Base-by-base conservation (phyloP, 169 alveolate species). In the Ichthyophthirius multifiliis region DNA sequence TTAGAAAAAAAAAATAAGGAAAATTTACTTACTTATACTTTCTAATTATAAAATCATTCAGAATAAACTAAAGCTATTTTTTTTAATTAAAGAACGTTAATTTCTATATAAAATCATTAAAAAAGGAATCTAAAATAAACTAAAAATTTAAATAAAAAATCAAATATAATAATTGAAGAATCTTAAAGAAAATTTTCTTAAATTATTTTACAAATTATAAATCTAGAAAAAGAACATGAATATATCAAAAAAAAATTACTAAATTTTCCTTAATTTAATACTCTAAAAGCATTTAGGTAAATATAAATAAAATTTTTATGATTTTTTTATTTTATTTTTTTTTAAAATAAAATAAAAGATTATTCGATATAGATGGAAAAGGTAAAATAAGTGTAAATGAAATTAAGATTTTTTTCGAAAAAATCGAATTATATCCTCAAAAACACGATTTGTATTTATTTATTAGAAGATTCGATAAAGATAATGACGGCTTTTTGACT, bases 281-380 rank as follows among this genome's bases (percentile, higher is more conserved):
- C 41, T 3, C 13, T 67, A 1, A 62, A 67, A 18, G 48, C 77
- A 0, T 67, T 39, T 37, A 34, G n/a, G n/a, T n/a, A n/a, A n/a
- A n/a, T n/a, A n/a, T n/a, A n/a, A n/a, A n/a, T n/a, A n/a, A n/a
- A n/a, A n/a, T n/a, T n/a, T n/a, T n/a, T n/a, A n/a, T n/a, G n/a
- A n/a, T n/a, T n/a, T n/a, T n/a, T n/a, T n/a, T n/a, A n/a, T n/a
- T n/a, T n/a, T n/a, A n/a, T n/a, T n/a, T n/a, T n/a, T n/a, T n/a
- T n/a, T n/a, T n/a, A n/a, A n/a, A n/a, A n/a, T n/a, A n/a, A n/a
- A n/a, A n/a, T n/a, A n/a, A n/a, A n/a, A n/a, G 77, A 37, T 4
- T 67, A 7, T 67, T 67, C 30, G 77, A 67, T 39, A 62, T 67
- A 37, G 77, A 67, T 67, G 77, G 77, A 15, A 67, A 67, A 20